A percentile compares a stretch with the other conserved stretches of the same genome.
These are phyloP conservation scores for Diaporthe aspalathi DNA, from an alignment of 2,329 filamentous ascomycete species.

Conservation along the genomic window DNA sequence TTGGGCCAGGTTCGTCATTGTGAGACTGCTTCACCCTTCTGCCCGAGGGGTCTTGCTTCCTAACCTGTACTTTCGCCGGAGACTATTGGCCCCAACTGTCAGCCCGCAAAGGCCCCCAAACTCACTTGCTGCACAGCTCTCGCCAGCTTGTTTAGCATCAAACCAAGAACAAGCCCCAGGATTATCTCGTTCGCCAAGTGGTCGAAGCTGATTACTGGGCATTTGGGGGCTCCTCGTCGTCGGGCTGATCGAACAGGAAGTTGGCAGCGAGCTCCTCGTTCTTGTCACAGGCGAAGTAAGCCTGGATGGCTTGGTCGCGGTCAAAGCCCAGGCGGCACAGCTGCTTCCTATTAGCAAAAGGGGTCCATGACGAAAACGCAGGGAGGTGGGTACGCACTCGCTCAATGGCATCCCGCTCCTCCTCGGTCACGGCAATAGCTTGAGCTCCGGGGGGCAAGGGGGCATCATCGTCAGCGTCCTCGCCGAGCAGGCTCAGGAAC, in stretches of 20 bases:
- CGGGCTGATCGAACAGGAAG: slow-evolving; percentile 96
- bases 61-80: not conserved
- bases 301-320: slow-evolving; percentile 93
- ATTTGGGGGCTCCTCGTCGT: slow-evolving; percentile 75
- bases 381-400: slow-evolving; percentile 68
- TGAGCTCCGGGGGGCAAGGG: slow-evolving; percentile 89
- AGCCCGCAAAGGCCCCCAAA: slow-evolving; percentile 27
- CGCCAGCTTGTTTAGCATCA: slow-evolving; percentile 3
- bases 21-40: not conserved
- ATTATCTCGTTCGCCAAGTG: not conserved
- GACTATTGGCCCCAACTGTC: not conserved
- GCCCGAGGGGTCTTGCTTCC: not conserved
- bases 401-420: slow-evolving; percentile 97
- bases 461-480: slow-evolving; percentile 86
- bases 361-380: slow-evolving; percentile 31
- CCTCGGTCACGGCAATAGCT: slow-evolving; percentile 90
- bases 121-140: slow-evolving; percentile 13
- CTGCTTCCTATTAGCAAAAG: slow-evolving; percentile 56
- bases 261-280: slow-evolving; percentile 99
- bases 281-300: slow-evolving; percentile 99
- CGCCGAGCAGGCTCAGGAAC: slow-evolving; percentile 89
- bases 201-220: slow-evolving; percentile 50
- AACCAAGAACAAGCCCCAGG: not conserved
- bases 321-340: slow-evolving; percentile 94
- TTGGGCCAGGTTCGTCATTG: not conserved